Evolutionary conservation across 257 asterid genomes (phyloP).

Genomic region (Solanum corneliomulleri): DNA sequence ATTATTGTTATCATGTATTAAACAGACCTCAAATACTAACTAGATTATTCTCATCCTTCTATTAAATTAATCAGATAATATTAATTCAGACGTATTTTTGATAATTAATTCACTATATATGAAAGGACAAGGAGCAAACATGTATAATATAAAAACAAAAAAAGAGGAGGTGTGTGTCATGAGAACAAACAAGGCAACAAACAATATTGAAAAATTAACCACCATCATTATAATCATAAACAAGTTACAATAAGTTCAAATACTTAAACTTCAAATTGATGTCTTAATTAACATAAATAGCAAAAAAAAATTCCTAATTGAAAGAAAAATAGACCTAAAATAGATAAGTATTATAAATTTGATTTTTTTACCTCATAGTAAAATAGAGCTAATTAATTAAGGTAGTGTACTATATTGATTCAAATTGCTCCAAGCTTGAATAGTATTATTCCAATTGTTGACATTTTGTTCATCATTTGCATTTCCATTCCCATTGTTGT

Average conservation of each 20-base stretch:
- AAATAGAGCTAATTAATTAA: constrained; percentile 4
- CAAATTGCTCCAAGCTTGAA: constrained; percentile 53
- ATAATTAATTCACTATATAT: not conserved
- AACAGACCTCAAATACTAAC: not conserved
- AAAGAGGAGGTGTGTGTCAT: not conserved
- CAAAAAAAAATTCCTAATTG: not conserved
- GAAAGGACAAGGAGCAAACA: not conserved
- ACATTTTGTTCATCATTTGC: constrained; percentile 14
- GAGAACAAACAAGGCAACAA: not conserved
- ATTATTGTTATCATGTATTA: not conserved
- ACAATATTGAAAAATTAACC: not conserved
- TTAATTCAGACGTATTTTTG: too few relatives aligned
- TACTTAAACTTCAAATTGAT: not conserved
- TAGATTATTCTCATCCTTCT: too few relatives aligned
- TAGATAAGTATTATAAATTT: not conserved
- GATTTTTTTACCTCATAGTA: not conserved
- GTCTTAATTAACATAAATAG: not conserved
- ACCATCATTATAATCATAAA: not conserved
- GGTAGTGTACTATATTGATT: constrained; percentile 47
- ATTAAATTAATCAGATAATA: not conserved
- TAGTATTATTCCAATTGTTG: constrained; percentile 42
- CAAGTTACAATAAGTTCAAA: not conserved
- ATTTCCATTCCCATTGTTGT: not conserved
- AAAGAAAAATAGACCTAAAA: not conserved
- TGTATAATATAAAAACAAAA: not conserved